Evolutionary conservation across 129 eudicot genomes (phyloP).

Genomic region (Deinandra increscens): DNA sequence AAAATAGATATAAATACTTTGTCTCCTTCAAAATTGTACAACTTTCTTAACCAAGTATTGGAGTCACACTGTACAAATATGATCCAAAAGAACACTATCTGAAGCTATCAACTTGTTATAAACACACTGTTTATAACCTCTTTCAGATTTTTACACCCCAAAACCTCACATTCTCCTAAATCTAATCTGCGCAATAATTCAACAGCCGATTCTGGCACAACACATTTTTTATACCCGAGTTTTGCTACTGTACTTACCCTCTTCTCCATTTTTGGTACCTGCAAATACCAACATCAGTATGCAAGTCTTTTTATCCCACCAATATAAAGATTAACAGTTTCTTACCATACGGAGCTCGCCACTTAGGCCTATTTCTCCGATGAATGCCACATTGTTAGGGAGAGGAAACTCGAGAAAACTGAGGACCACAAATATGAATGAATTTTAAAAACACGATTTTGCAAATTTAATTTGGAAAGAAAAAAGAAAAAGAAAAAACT

Average conservation of each 20-base stretch:
- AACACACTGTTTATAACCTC: conserved; percentile 76
- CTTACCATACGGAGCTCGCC: conserved; percentile 89
- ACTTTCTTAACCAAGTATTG: neutral
- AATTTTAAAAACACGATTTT: neutral
- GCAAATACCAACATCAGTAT: neutral
- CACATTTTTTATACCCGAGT: conserved; percentile 70
- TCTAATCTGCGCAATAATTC: conserved; percentile 36
- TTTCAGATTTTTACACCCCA: conserved; percentile 77
- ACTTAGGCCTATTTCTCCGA: conserved; percentile 92
- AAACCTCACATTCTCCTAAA: conserved; percentile 46
- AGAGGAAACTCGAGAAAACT: conserved; percentile 89
- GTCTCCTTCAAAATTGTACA: neutral
- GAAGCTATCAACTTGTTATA: conserved; percentile 21
- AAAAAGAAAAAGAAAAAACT: neutral
- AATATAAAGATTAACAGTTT: neutral
- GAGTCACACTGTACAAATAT: conserved; percentile 18
- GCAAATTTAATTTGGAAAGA: neutral
- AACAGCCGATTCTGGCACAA: conserved; percentile 62
- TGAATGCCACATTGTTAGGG: conserved; percentile 73
- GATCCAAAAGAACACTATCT: conserved; percentile 11
- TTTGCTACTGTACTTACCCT: conserved; percentile 72
- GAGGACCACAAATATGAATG: conserved; percentile 24
- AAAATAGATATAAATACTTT: neutral
- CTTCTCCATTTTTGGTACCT: conserved; percentile 90
- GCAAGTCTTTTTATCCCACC: neutral